phyloP scores from a whole-genome alignment of 1,139 yeast genomes.

The Suhomyces ambrosiae region DNA sequence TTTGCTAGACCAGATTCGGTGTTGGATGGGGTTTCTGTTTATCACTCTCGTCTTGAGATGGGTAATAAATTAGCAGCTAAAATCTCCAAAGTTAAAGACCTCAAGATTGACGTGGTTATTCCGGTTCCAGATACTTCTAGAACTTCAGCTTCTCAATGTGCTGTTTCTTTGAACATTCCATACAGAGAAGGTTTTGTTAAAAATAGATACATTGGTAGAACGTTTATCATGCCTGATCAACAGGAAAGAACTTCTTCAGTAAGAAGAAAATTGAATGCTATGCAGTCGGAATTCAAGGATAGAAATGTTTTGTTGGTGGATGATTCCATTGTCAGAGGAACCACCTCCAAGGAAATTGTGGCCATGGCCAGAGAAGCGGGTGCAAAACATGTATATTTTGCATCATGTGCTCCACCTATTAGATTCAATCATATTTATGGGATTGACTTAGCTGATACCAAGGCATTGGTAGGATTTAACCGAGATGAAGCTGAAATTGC shows the following conservation, averaged over 20 bases:
- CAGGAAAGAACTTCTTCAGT: constrained; percentile 92
- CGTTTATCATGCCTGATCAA: constrained; percentile 98
- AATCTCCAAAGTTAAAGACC: constrained; percentile 56
- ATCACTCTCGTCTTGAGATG: constrained; percentile 91
- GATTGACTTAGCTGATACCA: constrained; percentile 93
- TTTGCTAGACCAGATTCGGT: constrained; percentile 98
- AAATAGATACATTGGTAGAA: constrained; percentile 95
- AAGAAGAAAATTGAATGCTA: constrained; percentile 91
- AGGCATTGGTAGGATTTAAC: constrained; percentile 87
- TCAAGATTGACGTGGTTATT: constrained; percentile 85
- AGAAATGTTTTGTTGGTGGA: constrained; percentile 91
- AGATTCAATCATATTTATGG: constrained; percentile 95
- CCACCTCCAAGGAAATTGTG: constrained; percentile 94
- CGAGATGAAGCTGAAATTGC: constrained; percentile 76
- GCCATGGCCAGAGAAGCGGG: constrained; percentile 99
- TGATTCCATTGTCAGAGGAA: constrained; percentile 96
- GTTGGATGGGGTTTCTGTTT: constrained; percentile 91
- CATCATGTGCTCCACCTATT: constrained; percentile 97
- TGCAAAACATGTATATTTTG: constrained; percentile 88
- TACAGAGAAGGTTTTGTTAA: constrained; percentile 97
- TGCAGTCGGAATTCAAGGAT: constrained; percentile 88
- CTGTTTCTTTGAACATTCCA: constrained; percentile 75
- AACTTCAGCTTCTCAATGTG: constrained; percentile 91
- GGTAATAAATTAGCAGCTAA: constrained; percentile 85
- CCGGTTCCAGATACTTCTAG: constrained; percentile 98